Evolutionary conservation across 768 basidiomycete genomes (phyloP).

Genomic region (Suillus placidus): DNA sequence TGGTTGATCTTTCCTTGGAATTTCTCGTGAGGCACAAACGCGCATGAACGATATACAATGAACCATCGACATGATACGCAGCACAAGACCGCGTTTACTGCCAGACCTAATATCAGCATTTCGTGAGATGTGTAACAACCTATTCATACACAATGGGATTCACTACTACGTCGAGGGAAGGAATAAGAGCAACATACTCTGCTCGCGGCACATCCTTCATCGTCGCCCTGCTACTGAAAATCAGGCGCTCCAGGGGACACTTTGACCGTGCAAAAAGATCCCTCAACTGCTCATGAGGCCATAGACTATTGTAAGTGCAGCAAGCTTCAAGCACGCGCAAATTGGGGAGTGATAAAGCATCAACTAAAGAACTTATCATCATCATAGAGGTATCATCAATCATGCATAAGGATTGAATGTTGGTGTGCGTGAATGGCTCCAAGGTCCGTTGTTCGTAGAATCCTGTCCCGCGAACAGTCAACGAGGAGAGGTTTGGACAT

Average conservation of each 20-base stretch:
- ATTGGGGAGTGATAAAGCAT: background rate
- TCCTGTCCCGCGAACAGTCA: background rate
- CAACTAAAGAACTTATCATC: background rate
- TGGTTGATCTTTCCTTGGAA: too few relatives aligned
- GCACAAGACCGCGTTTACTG: too few relatives aligned
- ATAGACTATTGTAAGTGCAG: background rate
- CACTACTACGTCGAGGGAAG: constrained; percentile 8
- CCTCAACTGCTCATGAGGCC: constrained; percentile 21
- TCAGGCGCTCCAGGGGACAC: too few relatives aligned
- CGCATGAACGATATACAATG: too few relatives aligned
- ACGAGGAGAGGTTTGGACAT: constrained; percentile 24
- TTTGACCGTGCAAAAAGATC: constrained; percentile 10
- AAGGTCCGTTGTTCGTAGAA: background rate
- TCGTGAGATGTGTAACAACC: too few relatives aligned
- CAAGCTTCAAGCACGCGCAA: background rate
- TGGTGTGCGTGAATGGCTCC: constrained; percentile 14
- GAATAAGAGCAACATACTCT: constrained; percentile 18
- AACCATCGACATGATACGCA: too few relatives aligned
- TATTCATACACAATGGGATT: too few relatives aligned
- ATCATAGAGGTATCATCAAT: too few relatives aligned
- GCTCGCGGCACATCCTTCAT: constrained; percentile 17
- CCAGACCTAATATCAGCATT: too few relatives aligned
- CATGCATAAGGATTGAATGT: constrained; percentile 15
- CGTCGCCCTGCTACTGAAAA: constrained; percentile 11
- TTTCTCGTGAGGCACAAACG: too few relatives aligned